Evolutionary conservation across 768 basidiomycete genomes (phyloP).

Genomic region (Boletus rufocinnamomeus): DNA sequence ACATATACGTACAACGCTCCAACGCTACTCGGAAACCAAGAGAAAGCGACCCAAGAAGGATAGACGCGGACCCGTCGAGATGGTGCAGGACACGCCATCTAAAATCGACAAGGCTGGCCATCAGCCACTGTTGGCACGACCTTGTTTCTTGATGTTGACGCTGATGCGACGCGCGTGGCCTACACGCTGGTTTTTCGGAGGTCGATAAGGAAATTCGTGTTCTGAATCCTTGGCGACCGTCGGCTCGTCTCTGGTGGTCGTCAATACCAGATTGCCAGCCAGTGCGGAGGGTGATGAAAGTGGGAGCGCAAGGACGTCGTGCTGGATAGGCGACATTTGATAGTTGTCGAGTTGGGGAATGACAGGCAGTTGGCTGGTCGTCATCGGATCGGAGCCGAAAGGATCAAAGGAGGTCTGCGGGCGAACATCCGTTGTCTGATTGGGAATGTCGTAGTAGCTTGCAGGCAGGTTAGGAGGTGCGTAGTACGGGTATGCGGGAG

Average conservation of each 20-base stretch:
- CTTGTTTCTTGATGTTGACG: slow-evolving; percentile 36
- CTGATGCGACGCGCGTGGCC: slow-evolving; percentile 45
- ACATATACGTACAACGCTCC: slow-evolving; percentile 5
- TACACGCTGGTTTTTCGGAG: slow-evolving; percentile 33
- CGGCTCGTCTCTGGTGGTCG: not conserved
- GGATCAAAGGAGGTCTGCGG: slow-evolving; percentile 21
- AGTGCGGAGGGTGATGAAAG: not conserved
- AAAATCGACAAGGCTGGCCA: not conserved
- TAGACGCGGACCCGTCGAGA: not conserved
- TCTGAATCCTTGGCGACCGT: slow-evolving; percentile 2
- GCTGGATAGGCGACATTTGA: slow-evolving; percentile 2
- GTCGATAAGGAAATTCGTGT: slow-evolving; percentile 36
- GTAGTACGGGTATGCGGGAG: slow-evolving; percentile 13
- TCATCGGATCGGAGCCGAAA: slow-evolving; percentile 21
- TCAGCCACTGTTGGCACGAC: slow-evolving; percentile 17
- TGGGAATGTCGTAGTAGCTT: slow-evolving; percentile 3
- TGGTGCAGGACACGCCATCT: not conserved
- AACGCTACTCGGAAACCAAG: not conserved
- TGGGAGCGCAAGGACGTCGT: not conserved
- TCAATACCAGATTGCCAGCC: not conserved
- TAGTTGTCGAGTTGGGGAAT: slow-evolving; percentile 11
- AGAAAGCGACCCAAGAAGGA: not conserved
- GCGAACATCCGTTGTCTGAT: not conserved
- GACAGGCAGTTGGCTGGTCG: slow-evolving; percentile 15
- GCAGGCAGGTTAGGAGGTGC: slow-evolving; percentile 6